Conservation (phyloP, 192 early-diverging fungal species). For the Hyaloraphidium curvatum region DNA sequence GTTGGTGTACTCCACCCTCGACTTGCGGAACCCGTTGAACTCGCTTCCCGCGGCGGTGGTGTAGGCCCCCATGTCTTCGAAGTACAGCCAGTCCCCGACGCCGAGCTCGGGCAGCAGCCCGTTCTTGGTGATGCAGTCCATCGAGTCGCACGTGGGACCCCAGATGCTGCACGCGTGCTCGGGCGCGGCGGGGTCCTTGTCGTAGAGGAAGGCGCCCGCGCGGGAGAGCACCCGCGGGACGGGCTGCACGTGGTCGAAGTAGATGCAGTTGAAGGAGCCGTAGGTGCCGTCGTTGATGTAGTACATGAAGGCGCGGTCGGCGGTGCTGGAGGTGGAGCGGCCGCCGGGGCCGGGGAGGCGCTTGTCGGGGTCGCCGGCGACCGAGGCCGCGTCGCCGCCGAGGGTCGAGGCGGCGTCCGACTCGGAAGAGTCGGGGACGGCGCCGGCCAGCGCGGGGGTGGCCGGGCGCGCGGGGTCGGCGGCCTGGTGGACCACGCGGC, state of each 20-base stretch:
- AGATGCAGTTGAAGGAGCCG: slow-evolving; percentile 94
- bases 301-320: slow-evolving; percentile 37
- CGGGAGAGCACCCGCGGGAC: slow-evolving; percentile 43
- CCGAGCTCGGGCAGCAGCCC: slow-evolving; percentile 57
- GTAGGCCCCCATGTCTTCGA: slow-evolving; percentile 94
- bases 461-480: too few relatives aligned
- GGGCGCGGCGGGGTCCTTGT: not conserved
- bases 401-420: too few relatives aligned
- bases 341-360: too few relatives aligned
- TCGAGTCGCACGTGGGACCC: slow-evolving; percentile 76
- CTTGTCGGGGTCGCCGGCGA: too few relatives aligned
- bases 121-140: slow-evolving; percentile 68
- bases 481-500: slow-evolving; percentile 57
- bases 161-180: slow-evolving; percentile 11
- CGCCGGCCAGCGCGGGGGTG: too few relatives aligned
- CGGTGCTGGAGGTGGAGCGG: too few relatives aligned
- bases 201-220: slow-evolving; percentile 19
- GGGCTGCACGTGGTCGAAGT: slow-evolving; percentile 82
- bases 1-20: not conserved
- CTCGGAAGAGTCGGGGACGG: too few relatives aligned
- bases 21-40: slow-evolving; percentile 41
- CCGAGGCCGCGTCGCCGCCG: too few relatives aligned
- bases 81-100: slow-evolving; percentile 91
- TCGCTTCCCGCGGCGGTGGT: slow-evolving; percentile 73
- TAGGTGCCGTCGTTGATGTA: slow-evolving; percentile 99